Evolutionary conservation across 1,284 basidiomycete species (phyloP), one percentile per base, ranked within the genome.

Genomic region (Sparassis latifolia): DNA sequence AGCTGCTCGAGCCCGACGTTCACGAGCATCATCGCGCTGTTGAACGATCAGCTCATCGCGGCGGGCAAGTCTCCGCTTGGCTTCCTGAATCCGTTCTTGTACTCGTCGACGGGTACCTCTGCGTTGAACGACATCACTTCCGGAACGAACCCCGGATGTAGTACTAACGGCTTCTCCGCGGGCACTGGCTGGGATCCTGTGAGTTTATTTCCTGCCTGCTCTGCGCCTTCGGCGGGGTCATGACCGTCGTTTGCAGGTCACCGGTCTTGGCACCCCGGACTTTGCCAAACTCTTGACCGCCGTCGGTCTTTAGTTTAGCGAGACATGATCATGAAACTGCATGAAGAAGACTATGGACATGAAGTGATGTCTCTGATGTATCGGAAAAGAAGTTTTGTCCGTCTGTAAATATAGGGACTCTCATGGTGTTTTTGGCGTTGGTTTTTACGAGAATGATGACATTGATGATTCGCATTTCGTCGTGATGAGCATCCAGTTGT

Each of bases 1-100:
- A 73, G 57, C 61, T 71, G 60, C 28, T 71, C 79, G 5, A 63
- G 74, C n/a, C 81, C 81, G 1, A 72, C 76, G 12, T 69, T 80
- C 49, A 74, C 74, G 10, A 66, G 72, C 10, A 67, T 82, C 48
- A 63, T 84, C 45, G 68, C 77, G 1, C 68, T 82, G 62, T 57
- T 83, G 10, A 83, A 82, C 62, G 80, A 80, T 56, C 65, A 66
- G 20, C 71, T 73, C 20, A 56, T 75, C 37, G 60, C 66, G 0
- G 52, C 61, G 3, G 76, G 76, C 30, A 74, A 76, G 61, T 56
- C 60, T n/a, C 56, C 65, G 30, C 64, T 78, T 2, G 77, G 77
- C 6, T 78, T 75, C 67, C 50, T 78, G 28, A 77, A 78, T 64
- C 76, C 77, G 1, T 67, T 73, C 57, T 57, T 71, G 49, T 74